Evolutionary conservation across 352 stramenopile species (phyloP), one percentile per base, ranked within the genome.

Genomic region (Thraustotheca clavata): DNA sequence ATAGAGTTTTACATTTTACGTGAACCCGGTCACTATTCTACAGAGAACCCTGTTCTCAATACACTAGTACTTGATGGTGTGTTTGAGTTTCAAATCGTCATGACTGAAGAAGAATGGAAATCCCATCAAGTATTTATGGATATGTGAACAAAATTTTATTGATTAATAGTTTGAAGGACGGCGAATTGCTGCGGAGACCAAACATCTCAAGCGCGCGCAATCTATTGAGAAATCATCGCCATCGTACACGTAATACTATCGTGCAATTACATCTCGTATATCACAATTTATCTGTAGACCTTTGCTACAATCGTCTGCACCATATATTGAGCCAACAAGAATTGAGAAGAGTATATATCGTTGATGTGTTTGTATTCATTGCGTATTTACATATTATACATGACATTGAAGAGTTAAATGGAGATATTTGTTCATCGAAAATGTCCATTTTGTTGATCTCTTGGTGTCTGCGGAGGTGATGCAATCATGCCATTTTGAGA

Each of bases 31-130:
- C 57, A 65, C 27, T 65, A 54, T 26, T 52, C 57, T 12, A 65
- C 57, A 11, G n/a, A 32, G n/a, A 65, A 34, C 26, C 57, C 57
- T 16, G 57, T 65, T 26, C 33, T 50, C n/a, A 54, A 65, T 32
- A 65, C 57, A 22, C 38, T 65, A 12, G 36, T 55, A 39, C 20
- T 65, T 14, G 57, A 65, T 34, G 57, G 57, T 6, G n/a, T 20
- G 12, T 65, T 65, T 52, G 57, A 65, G 57, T 65, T 65, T 54
- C 57, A 65, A 26, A 65, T 65, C 57, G 31, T 65, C 40, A 65
- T 65, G 57, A 65, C 57, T 8, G 14, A 54, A 34, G 36, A 65
- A 9, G 57, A 65, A 31, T 65, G 57, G 57, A 9, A 32, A 31
- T 46, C 27, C 27, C 57, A 65, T 54, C 57, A 65, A 20, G 57